These are phyloP conservation scores for Nothophytophthora sp. DNA, from an alignment of 352 stramenopile genomes.

Conservation along the genomic window DNA sequence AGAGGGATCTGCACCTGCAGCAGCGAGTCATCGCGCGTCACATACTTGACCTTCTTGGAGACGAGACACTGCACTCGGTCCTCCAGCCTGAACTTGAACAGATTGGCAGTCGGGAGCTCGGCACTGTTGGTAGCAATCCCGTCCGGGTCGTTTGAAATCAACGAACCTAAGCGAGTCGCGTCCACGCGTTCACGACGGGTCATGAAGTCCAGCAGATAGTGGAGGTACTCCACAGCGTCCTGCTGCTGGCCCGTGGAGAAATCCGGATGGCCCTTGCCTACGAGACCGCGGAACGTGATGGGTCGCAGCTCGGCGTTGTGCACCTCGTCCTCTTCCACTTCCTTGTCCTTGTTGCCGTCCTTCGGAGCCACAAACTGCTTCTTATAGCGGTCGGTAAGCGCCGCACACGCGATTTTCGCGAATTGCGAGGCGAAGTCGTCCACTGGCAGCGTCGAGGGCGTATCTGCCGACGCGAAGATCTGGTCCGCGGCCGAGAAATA, in stretches of 20 bases:
- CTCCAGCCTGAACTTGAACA: slow-evolving; percentile 95
- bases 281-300: slow-evolving; percentile 94
- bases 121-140: slow-evolving; percentile 22
- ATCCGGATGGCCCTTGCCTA: slow-evolving; percentile 95
- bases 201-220: slow-evolving; percentile 95
- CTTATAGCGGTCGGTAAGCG: slow-evolving; percentile 90
- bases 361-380: slow-evolving; percentile 34
- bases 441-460: slow-evolving; percentile 22
- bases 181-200: slow-evolving; percentile 78
- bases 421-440: slow-evolving; percentile 94
- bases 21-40: slow-evolving; percentile 75
- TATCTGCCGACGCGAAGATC: slow-evolving; percentile 57
- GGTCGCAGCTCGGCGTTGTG: slow-evolving; percentile 48
- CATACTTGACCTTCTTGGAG: slow-evolving; percentile 89
- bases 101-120: slow-evolving; percentile 64
- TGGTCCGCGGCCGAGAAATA: slow-evolving; percentile 62
- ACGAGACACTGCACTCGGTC: slow-evolving; percentile 80
- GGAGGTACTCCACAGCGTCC: slow-evolving; percentile 98
- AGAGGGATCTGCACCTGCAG: slow-evolving; percentile 89
- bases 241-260: slow-evolving; percentile 98
- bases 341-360: slow-evolving; percentile 26
- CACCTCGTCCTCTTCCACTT: slow-evolving; percentile 42
- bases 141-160: slow-evolving; percentile 45
- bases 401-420: slow-evolving; percentile 88
- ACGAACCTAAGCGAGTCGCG: slow-evolving; percentile 43